Base-by-base conservation (phyloP, 768 basidiomycete species). In the Boletus edulis region DNA sequence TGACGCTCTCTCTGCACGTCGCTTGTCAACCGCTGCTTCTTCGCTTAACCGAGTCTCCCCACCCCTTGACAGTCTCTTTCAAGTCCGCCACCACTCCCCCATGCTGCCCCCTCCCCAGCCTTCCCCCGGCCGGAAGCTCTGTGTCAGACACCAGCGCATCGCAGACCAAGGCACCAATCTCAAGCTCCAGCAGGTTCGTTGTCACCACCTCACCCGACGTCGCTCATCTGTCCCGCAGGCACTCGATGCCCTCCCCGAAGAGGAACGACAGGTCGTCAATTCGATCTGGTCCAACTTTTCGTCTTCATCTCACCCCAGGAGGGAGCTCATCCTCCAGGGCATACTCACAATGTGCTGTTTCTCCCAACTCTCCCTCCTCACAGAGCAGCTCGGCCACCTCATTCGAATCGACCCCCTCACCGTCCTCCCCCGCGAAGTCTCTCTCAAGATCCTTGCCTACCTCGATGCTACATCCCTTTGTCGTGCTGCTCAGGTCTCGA, bases 261-360 rank as follows among this genome's bases (percentile, higher is more conserved):
- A 85, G 52, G 96, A 98, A 59, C 82, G 96, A 41, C 84, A 92
- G 68, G 84, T 87, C 31, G 87, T 98, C 69, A 98, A 87, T 64
- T 81, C 89, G 5, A 84, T 98, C 62, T 99, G 97, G 97, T 90
- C 94, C 60, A 93, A 86, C 64, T 99, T 99, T 74, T 96, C 94
- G 18, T 91, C 92, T 1, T 96, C 96, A 2, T 86, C 94, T 0
- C 94, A 98, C 64, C 84, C 89, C 6, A 85, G 91, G 35, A 83
- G 97, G 37, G 92, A 90, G 51, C 85, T 98, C 68, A 98, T 98
- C 68, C 87, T 99, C 46, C 92, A 91, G 64, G 97, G 97, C 39
- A 82, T 99, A 55, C 85, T 99, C 62, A 98, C 97, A 15, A 98
- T 99, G 94, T 98, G 95, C 72, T 98, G 97, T 74, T 98, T 97